These are phyloP conservation scores for Saccharum spontaneum DNA, from an alignment of 176 grass and related monocot species.

Conservation along the genomic window DNA sequence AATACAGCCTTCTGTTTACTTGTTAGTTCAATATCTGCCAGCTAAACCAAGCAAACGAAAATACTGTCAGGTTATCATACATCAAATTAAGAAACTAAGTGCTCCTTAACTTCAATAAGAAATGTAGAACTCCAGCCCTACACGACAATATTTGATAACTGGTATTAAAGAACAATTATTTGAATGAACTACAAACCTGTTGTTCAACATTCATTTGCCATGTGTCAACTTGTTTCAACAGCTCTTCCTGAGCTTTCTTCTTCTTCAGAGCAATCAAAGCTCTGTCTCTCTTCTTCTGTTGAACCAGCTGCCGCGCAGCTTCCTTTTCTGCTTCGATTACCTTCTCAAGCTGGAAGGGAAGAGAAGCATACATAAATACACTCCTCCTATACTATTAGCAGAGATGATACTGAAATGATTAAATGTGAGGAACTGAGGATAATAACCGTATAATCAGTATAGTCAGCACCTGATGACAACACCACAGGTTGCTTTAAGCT, in stretches of 20 bases:
- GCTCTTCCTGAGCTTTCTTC: conserved; percentile 93
- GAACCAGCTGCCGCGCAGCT: conserved; percentile 80
- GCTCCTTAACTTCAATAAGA: conserved; percentile 9
- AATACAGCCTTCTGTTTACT: conserved; percentile 97
- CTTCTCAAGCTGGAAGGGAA: conserved; percentile 64
- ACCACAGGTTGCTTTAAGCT: neutral
- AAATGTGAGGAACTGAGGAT: neutral
- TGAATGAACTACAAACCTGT: conserved; percentile 55
- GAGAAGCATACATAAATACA: conserved; percentile 23
- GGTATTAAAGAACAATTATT: conserved; percentile 12
- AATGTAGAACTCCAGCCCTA: neutral
- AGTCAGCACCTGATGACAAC: neutral
- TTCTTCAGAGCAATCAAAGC: conserved; percentile 97
- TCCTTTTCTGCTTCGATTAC: conserved; percentile 97
- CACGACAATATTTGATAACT: neutral
- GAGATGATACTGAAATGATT: conserved; percentile 3
- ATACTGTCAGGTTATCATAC: conserved; percentile 17
- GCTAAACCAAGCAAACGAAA: conserved; percentile 50
- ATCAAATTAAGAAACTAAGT: conserved; percentile 11
- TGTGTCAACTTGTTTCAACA: conserved; percentile 89
- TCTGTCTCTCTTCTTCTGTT: conserved; percentile 84
- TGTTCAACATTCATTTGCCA: conserved; percentile 97
- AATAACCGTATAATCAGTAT: neutral
- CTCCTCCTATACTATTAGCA: neutral
- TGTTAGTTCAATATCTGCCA: conserved; percentile 92